A percentile compares a stretch with the other conserved stretches of the same genome.
These are phyloP conservation scores for Pseudozyma hubeiensis DNA, from an alignment of 1,284 basidiomycete species.

Conservation along the genomic window DNA sequence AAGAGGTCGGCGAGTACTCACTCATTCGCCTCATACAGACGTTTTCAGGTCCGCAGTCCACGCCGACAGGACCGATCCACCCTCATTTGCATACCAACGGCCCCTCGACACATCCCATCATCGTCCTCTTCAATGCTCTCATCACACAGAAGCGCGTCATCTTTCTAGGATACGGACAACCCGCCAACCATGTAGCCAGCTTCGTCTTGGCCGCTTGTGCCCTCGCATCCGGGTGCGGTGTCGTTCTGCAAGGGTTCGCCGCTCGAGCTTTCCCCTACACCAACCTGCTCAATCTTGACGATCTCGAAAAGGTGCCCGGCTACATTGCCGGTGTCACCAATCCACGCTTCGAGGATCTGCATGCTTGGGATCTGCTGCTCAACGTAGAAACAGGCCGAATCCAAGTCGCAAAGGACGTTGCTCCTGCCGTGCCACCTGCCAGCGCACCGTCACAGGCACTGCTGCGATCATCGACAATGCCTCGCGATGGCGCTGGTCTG, in stretches of 20 bases:
- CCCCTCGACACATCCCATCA: constrained; percentile 88
- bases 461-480: constrained; percentile 57
- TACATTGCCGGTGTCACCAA: constrained; percentile 97
- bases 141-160: constrained; percentile 92
- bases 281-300: constrained; percentile 85
- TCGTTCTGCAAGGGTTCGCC: constrained; percentile 80
- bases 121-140: constrained; percentile 93
- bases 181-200: constrained; percentile 82
- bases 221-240: constrained; percentile 87
- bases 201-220: constrained; percentile 94
- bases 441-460: constrained; percentile 14
- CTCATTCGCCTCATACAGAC: constrained; percentile 88
- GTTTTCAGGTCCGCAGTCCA: constrained; percentile 76
- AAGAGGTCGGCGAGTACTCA: constrained; percentile 98
- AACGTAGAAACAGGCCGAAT: constrained; percentile 88
- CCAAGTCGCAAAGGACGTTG: constrained; percentile 85
- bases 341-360: constrained; percentile 88
- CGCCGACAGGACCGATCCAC: constrained; percentile 79
- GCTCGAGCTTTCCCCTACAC: constrained; percentile 93
- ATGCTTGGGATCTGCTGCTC: constrained; percentile 90
- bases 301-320: constrained; percentile 86
- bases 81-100: constrained; percentile 94
- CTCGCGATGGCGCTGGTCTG: constrained; percentile 39
- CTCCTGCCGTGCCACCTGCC: constrained; percentile 61
- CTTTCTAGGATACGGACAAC: constrained; percentile 85